phyloP scores from a whole-genome alignment of 805 yeast species.

The Torulaspora franciscae region DNA sequence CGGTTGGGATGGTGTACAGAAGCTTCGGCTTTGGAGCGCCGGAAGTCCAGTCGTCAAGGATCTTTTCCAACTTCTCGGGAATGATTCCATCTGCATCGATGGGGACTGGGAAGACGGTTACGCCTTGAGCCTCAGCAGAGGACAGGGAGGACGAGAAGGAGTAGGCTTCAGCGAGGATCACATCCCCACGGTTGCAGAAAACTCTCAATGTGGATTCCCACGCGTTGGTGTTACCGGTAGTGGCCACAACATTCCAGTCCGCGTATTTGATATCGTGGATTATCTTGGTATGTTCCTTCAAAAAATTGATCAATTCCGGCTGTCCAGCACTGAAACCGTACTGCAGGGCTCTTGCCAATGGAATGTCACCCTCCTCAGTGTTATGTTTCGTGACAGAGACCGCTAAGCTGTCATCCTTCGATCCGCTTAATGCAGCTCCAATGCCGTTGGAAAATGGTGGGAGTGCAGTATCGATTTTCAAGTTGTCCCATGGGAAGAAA shows the following conservation, averaged over 20 bases:
- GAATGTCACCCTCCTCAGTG: conserved; percentile 54
- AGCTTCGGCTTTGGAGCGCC: conserved; percentile 68
- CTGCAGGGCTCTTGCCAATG: conserved; percentile 81
- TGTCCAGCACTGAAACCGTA: conserved; percentile 86
- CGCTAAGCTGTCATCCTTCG: conserved; percentile 27
- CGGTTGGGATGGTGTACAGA: conserved; percentile 88
- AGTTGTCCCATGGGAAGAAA: conserved; percentile 84
- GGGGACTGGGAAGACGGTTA: conserved; percentile 63
- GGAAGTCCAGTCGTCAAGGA: conserved; percentile 67
- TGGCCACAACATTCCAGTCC: conserved; percentile 68
- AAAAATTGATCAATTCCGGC: conserved; percentile 58
- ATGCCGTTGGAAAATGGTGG: conserved; percentile 80
- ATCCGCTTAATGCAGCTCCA: conserved; percentile 48
- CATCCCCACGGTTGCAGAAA: conserved; percentile 71
- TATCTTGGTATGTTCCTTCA: conserved; percentile 67
- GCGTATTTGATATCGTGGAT: conserved; percentile 46
- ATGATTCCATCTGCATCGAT: conserved; percentile 76
- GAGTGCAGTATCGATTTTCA: conserved; percentile 65
- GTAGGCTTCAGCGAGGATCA: conserved; percentile 76
- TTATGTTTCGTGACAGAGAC: conserved; percentile 31
- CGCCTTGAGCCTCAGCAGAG: conserved; percentile 68
- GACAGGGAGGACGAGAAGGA: conserved; percentile 82
- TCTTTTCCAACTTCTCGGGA: conserved; percentile 60
- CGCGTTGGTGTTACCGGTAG: conserved; percentile 85
- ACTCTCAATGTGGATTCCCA: conserved; percentile 82